Conservation (phyloP, 2,329 filamentous ascomycete species). For the Arthrobotrys sphaeroides region DNA sequence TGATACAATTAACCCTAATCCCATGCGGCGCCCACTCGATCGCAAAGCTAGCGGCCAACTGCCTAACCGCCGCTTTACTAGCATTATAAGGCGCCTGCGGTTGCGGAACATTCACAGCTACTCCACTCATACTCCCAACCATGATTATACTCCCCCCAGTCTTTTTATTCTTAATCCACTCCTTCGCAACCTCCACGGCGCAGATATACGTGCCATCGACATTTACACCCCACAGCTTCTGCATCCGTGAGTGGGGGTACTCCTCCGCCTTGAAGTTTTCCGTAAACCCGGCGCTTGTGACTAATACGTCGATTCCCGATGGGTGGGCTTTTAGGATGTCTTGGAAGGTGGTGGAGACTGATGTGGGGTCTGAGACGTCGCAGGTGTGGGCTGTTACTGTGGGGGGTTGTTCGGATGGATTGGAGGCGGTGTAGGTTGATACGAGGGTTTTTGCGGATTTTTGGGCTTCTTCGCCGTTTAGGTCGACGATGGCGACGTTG, state of each 20-base stretch:
- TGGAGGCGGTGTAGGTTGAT: conserved; percentile 84
- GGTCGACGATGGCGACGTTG: conserved; percentile 88
- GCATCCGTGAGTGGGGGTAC: conserved; percentile 89
- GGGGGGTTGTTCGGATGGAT: conserved; percentile 72
- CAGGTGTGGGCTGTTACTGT: conserved; percentile 89
- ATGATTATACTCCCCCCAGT: conserved; percentile 86
- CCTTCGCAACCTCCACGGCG: conserved; percentile 82
- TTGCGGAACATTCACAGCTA: conserved; percentile 94
- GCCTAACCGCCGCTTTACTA: conserved; percentile 88
- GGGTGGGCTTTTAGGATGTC: conserved; percentile 62
- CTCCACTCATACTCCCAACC: conserved; percentile 93
- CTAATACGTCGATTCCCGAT: conserved; percentile 83
- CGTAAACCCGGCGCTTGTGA: conserved; percentile 95
- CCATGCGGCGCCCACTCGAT: conserved; percentile 91
- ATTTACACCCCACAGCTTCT: conserved; percentile 94
- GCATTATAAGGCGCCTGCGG: conserved; percentile 74
- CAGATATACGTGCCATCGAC: conserved; percentile 93
- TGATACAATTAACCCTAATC: conserved; percentile 95
- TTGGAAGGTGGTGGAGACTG: conserved; percentile 76
- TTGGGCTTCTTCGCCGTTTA: conserved; percentile 89
- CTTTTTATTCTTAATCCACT: conserved; percentile 80
- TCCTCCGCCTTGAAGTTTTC: conserved; percentile 86
- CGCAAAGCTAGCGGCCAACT: conserved; percentile 84
- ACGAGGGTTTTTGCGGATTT: conserved; percentile 78
- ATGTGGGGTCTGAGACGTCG: conserved; percentile 82